Base-by-base conservation (phyloP, 306 rosid genomes). In the Cucurbita maxima region DNA sequence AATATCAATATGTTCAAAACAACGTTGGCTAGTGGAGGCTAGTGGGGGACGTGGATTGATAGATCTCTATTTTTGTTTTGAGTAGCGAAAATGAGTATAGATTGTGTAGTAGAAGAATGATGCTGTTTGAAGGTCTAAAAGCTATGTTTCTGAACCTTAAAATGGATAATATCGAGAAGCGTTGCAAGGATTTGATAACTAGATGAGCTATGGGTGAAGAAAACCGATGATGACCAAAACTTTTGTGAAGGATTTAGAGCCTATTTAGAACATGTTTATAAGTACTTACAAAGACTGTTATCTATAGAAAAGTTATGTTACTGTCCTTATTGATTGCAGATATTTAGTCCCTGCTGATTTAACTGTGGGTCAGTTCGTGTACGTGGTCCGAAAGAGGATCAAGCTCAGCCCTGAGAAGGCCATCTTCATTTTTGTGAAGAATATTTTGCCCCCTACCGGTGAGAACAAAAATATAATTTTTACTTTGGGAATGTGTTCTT, bases 341-440 rank as follows among this genome's bases (percentile, higher is more conserved):
- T 85, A 80, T 78, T 81, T 88, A 75, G 92, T 87, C 67, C 88
- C 89, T 57, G 87, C 86, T 34, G 84, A 83, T 80, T 72, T 85
- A 81, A 83, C 86, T 25, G 86, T 87, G 57, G 86, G 87, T 19
- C 90, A 88, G 84, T 83, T 88, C 57, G 92, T 88, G 54, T 82
- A 82, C 64, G 88, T 88, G 70, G 81, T 88, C 38, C 82, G 88
- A 30, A 88, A 84, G 81, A 83, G 85, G 73, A 85, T 88, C 81
- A 85, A 85, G 72, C 83, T 88, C 48, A 71, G 86, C 80, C 84
- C 90, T 3, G 87, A 86, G 79, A 84, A 86, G 77, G 88, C 84
- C 16, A 88, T 85, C 38, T 85, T 88, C 84, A 73, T 88, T 43
- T 88, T 88, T 51, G 83, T 85, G 18, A 85, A 83, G 82, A 81